Base-by-base conservation (phyloP, 352 stramenopile species). In the Phytophthora sp. region DNA sequence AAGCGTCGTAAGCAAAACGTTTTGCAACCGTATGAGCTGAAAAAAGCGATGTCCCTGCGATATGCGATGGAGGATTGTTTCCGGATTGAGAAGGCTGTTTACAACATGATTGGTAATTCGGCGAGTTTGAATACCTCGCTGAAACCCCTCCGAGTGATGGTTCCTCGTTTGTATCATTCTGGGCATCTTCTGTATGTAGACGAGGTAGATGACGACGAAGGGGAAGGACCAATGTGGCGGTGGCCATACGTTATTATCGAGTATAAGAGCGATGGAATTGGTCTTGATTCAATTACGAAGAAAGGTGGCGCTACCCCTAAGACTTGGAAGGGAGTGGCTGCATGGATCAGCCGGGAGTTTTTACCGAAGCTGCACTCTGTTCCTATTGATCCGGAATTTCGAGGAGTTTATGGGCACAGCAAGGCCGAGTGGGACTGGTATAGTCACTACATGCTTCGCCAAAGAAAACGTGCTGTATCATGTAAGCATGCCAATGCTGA, bases 181-280 rank as follows among this genome's bases (percentile, higher is more conserved):
- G 75, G 76, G 0, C 85, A 94, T 42, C 48, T 92, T 45, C 54
- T 84, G 5, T 67, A 87, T 54, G 51, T 84, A 4, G 74, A 84
- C 24, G 82, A 92, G 52, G 80, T 90, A 1, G 82, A 92, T 23
- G 80, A 88, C 43, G 71, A 78, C 17, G 82, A 91, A 35, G 74
- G 73, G n/a, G 80, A 90, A 44, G 82, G 78, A 0, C 51, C 68
- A 21, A 69, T 93, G 41, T 96, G 87, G 87, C 82, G 84, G n/a
- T 96, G 87, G 87, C 87, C 87, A 7, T 96, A 96, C 49, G 62
- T 91, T 20, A 54, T 94, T 35, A 77, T 93, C 11, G 82, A 91
- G 57, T 92, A 80, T 68, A 79, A 87, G 35, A 71, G 67, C 35
- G 70, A 64, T 2, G 59, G 72, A 18, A 50, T 87, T 31, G 83